Percentiles rank a stretch among this genome's conserved stretches.
Conservation (phyloP, 2,329 filamentous ascomycete genomes). For the Scytalidium lignicola region DNA sequence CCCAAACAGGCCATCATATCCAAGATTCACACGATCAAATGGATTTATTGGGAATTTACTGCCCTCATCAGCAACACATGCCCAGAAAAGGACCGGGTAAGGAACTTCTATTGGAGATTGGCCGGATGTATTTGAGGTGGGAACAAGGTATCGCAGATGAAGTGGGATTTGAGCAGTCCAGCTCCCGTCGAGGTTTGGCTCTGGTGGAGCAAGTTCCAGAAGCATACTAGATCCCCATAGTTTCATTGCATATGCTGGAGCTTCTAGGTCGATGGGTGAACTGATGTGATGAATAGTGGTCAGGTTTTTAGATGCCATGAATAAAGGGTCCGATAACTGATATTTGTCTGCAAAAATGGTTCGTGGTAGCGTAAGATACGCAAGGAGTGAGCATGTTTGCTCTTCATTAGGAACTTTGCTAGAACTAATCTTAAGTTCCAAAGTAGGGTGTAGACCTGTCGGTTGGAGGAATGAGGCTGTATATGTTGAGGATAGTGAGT, state of each 20-base stretch:
- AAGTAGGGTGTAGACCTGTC: conserved; percentile 76
- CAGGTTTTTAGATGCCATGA: conserved; percentile 77
- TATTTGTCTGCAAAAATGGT: conserved; percentile 82
- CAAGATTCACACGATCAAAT: conserved; percentile 80
- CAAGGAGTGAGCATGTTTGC: conserved; percentile 65
- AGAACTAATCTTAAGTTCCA: conserved; percentile 61
- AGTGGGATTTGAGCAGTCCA: conserved; percentile 73
- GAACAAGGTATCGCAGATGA: conserved; percentile 77
- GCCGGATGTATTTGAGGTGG: conserved; percentile 44
- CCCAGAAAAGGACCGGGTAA: conserved; percentile 86
- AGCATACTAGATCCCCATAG: conserved; percentile 77
- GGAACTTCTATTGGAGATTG: conserved; percentile 57
- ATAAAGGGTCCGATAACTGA: conserved; percentile 71
- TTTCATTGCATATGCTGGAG: conserved; percentile 72
- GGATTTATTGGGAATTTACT: conserved; percentile 70
- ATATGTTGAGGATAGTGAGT: conserved; percentile 52
- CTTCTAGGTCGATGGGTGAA: conserved; percentile 82
- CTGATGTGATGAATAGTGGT: conserved; percentile 61
- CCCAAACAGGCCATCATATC: conserved; percentile 78
- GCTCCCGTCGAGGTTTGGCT: conserved; percentile 27
- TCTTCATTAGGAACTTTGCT: conserved; percentile 45
- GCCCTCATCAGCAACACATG: conserved; percentile 64
- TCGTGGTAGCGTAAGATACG: conserved; percentile 78
- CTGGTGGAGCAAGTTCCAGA: conserved; percentile 60
- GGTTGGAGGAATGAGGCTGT: conserved; percentile 61